Conservation (phyloP, 768 basidiomycete species). For the Tricholoma hemisulphureum region DNA sequence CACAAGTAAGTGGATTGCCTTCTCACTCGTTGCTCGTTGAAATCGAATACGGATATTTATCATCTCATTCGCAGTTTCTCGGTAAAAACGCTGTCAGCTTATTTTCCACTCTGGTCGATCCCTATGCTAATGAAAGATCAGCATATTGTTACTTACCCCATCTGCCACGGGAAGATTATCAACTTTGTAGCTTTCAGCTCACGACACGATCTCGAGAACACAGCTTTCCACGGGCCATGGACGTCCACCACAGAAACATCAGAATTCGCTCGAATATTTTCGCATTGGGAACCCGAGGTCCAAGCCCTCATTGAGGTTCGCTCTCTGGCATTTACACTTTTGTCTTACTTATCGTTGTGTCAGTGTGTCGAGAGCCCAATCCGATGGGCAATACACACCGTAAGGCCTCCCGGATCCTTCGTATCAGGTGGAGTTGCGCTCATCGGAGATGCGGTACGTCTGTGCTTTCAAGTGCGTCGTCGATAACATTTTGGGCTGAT, state of each 20-base stretch:
- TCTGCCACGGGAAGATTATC: conserved; percentile 33
- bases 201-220: conserved; percentile 28
- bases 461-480: neutral
- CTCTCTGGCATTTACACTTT: neutral
- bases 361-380: neutral
- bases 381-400: neutral
- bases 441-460: conserved; percentile 46
- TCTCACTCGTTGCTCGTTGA: neutral
- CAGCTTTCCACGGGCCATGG: conserved; percentile 31
- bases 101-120: conserved; percentile 9
- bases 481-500: too few relatives aligned
- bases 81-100: conserved; percentile 29
- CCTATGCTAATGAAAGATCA: conserved; percentile 20
- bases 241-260: conserved; percentile 27
- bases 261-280: conserved; percentile 30
- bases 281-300: conserved; percentile 38
- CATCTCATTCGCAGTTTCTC: conserved; percentile 22
- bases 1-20: conserved; percentile 18
- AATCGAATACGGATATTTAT: neutral
- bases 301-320: conserved; percentile 27
- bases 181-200: conserved; percentile 34
- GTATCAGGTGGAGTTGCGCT: conserved; percentile 41
- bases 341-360: neutral
- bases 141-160: conserved; percentile 41
- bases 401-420: conserved; percentile 34